phyloP scores from a whole-genome alignment of 257 asterid species.

The Solanum neorickii region DNA sequence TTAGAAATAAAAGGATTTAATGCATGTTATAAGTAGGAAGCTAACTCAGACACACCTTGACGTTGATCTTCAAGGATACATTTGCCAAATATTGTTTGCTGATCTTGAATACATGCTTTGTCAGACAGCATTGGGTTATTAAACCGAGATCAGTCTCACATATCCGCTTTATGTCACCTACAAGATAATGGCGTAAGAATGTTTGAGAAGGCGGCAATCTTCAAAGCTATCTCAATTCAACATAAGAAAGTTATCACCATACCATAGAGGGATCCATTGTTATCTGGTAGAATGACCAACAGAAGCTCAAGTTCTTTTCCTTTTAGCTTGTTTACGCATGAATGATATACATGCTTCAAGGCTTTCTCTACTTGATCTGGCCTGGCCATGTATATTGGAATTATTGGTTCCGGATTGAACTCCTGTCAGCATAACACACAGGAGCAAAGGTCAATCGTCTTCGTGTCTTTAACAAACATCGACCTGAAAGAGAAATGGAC shows the following conservation, averaged over 20 bases:
- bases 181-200: not conserved
- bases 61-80: slow-evolving; percentile 92
- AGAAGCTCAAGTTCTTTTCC: slow-evolving; percentile 93
- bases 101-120: slow-evolving; percentile 93
- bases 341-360: slow-evolving; percentile 71
- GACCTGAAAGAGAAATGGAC: not conserved
- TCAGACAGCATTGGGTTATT: slow-evolving; percentile 91
- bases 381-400: slow-evolving; percentile 73
- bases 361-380: slow-evolving; percentile 99
- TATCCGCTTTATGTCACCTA: slow-evolving; percentile 92
- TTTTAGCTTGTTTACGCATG: slow-evolving; percentile 63
- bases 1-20: not conserved
- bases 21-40: not conserved
- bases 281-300: slow-evolving; percentile 87
- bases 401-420: slow-evolving; percentile 75
- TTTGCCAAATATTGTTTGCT: slow-evolving; percentile 96
- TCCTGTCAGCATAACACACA: slow-evolving; percentile 36
- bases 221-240: not conserved
- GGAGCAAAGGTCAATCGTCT: not conserved
- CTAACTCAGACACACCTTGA: slow-evolving; percentile 36
- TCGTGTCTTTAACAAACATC: not conserved
- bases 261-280: slow-evolving; percentile 91
- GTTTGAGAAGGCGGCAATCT: not conserved
- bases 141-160: slow-evolving; percentile 97
- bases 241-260: not conserved